Conservation (phyloP, 352 stramenopile species). For the Globisporangium viniferum region DNA sequence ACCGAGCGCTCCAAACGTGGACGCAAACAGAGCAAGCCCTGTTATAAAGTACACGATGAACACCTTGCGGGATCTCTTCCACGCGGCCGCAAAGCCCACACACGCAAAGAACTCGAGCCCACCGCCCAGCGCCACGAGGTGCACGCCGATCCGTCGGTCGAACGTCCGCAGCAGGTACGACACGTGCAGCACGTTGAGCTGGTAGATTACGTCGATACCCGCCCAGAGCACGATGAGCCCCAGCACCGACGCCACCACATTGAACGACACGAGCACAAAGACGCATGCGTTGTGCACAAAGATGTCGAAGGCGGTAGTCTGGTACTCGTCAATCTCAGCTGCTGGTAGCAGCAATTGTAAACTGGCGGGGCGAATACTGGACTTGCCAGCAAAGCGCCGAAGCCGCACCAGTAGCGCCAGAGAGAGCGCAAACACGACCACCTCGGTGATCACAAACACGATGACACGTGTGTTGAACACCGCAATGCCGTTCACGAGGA, state of each 20-base stretch:
- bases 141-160: slow-evolving; percentile 47
- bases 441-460: slow-evolving; percentile 21
- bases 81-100: slow-evolving; percentile 29
- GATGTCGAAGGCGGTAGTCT: slow-evolving; percentile 8
- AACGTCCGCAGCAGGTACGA: slow-evolving; percentile 55
- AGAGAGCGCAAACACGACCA: slow-evolving; percentile 21
- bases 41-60: slow-evolving; percentile 29
- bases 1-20: slow-evolving; percentile 35
- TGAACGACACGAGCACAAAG: slow-evolving; percentile 21
- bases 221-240: slow-evolving; percentile 37
- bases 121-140: slow-evolving; percentile 40
- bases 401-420: slow-evolving; percentile 20
- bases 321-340: slow-evolving; percentile 12
- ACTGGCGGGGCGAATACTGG: neutral
- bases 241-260: slow-evolving; percentile 18
- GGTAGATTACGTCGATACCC: slow-evolving; percentile 51
- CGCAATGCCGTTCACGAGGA: slow-evolving; percentile 4
- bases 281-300: slow-evolving; percentile 7
- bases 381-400: slow-evolving; percentile 19
- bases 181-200: slow-evolving; percentile 69
- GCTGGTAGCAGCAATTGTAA: neutral
- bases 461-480: slow-evolving; percentile 18
- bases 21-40: slow-evolving; percentile 40
- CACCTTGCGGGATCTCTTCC: slow-evolving; percentile 21
- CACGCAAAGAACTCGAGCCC: slow-evolving; percentile 33